Conservation (phyloP, 2,329 filamentous ascomycete genomes). For the Aspergillus candidus region DNA sequence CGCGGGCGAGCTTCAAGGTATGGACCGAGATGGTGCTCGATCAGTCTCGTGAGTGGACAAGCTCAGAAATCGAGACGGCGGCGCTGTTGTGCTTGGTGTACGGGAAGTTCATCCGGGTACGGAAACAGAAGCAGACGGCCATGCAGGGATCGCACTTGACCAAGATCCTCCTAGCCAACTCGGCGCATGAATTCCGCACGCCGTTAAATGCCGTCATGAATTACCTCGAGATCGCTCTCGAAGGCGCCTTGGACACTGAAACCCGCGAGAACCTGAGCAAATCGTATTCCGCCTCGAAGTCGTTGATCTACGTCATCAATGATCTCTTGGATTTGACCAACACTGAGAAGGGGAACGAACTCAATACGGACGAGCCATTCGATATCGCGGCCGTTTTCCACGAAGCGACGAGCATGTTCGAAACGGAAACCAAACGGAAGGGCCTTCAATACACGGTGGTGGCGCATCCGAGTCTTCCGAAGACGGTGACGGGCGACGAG, state of each 20-base stretch:
- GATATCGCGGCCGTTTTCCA: slow-evolving; percentile 63
- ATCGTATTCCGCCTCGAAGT: slow-evolving; percentile 87
- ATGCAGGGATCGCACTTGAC: slow-evolving; percentile 78
- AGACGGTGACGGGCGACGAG: slow-evolving; percentile 68
- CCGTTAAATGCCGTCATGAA: slow-evolving; percentile 92
- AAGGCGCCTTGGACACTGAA: slow-evolving; percentile 71
- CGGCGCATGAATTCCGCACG: slow-evolving; percentile 84
- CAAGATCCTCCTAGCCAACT: slow-evolving; percentile 72
- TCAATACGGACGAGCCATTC: slow-evolving; percentile 76
- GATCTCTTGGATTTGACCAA: slow-evolving; percentile 85
- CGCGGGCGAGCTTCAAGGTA: slow-evolving; percentile 70
- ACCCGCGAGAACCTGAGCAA: slow-evolving; percentile 77
- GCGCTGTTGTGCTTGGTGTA: slow-evolving; percentile 84
- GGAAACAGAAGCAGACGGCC: slow-evolving; percentile 82
- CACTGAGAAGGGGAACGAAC: slow-evolving; percentile 70
- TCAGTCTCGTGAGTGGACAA: slow-evolving; percentile 80
- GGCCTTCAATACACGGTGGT: slow-evolving; percentile 63
- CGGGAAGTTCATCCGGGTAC: slow-evolving; percentile 84
- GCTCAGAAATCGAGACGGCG: slow-evolving; percentile 83
- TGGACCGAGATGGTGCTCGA: slow-evolving; percentile 78
- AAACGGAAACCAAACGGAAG: slow-evolving; percentile 69
- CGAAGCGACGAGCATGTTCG: slow-evolving; percentile 73
- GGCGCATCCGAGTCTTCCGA: slow-evolving; percentile 62
- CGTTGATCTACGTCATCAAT: slow-evolving; percentile 89
- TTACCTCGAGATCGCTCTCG: slow-evolving; percentile 83